Evolutionary conservation across 768 basidiomycete species (phyloP).

Genomic region (Lactarius akahatsu): DNA sequence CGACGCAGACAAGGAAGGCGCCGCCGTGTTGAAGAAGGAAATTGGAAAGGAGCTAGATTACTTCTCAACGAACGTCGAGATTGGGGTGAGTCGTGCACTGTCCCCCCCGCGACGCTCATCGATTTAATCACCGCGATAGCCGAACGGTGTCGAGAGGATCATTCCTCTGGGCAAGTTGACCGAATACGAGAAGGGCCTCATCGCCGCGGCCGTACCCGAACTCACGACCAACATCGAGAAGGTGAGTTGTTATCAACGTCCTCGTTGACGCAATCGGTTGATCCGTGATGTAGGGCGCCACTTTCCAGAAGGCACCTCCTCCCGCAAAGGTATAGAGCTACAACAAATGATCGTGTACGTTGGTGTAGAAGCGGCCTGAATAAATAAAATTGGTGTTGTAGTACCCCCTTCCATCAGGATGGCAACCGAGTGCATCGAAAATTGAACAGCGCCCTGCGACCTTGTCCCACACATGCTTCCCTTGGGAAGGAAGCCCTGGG

Average conservation of each 20-base stretch:
- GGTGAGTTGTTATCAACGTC: constrained; percentile 39
- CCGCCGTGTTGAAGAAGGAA: constrained; percentile 72
- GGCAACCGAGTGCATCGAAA: neutral
- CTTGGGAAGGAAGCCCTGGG: neutral
- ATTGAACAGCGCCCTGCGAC: neutral
- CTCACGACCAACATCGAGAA: constrained; percentile 69
- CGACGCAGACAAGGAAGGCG: constrained; percentile 66
- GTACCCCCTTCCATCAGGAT: neutral
- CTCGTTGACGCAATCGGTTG: neutral
- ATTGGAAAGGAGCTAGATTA: constrained; percentile 75
- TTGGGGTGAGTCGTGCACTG: constrained; percentile 59
- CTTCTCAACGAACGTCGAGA: constrained; percentile 87
- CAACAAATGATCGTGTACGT: neutral
- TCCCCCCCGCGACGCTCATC: neutral
- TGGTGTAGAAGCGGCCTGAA: neutral
- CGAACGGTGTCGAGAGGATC: constrained; percentile 81
- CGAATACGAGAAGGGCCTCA: constrained; percentile 67
- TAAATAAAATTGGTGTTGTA: constrained; percentile 1
- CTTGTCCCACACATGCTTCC: too few relatives aligned
- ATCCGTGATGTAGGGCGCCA: constrained; percentile 14
- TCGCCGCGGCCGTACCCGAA: constrained; percentile 82
- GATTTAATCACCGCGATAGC: constrained; percentile 42
- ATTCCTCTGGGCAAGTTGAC: constrained; percentile 74
- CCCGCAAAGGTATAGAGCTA: constrained; percentile 22
- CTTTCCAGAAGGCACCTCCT: constrained; percentile 25